phyloP scores from a whole-genome alignment of 2,329 filamentous ascomycete species.

The Penicillium nordicum region DNA sequence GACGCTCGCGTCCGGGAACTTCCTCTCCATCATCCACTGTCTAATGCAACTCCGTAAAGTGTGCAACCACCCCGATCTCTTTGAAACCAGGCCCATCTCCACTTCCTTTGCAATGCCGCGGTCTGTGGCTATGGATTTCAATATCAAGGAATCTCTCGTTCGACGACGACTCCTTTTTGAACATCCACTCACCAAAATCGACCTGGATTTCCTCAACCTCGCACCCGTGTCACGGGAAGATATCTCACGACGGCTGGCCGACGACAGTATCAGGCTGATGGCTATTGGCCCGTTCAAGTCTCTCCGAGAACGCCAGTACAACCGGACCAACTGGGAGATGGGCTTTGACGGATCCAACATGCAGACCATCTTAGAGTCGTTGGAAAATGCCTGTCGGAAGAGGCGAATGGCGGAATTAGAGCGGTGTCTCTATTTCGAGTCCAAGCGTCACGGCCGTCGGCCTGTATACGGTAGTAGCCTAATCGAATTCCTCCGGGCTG shows the following conservation, averaged over 20 bases:
- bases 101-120: slow-evolving; percentile 90
- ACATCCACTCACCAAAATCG: slow-evolving; percentile 62
- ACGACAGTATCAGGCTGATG: slow-evolving; percentile 62
- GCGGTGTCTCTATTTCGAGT: slow-evolving; percentile 75
- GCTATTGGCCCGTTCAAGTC: slow-evolving; percentile 67
- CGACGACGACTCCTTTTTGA: slow-evolving; percentile 62
- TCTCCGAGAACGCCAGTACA: slow-evolving; percentile 67
- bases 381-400: slow-evolving; percentile 69
- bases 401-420: slow-evolving; percentile 73
- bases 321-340: slow-evolving; percentile 52
- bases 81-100: slow-evolving; percentile 92
- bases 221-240: slow-evolving; percentile 68
- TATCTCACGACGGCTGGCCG: slow-evolving; percentile 53
- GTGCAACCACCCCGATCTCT: slow-evolving; percentile 96
- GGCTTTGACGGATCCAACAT: slow-evolving; percentile 65
- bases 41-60: slow-evolving; percentile 96
- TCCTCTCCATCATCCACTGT: slow-evolving; percentile 97
- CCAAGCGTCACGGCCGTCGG: slow-evolving; percentile 71
- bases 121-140: slow-evolving; percentile 72
- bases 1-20: slow-evolving; percentile 87
- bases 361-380: slow-evolving; percentile 65
- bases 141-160: slow-evolving; percentile 67
- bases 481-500: slow-evolving; percentile 69
- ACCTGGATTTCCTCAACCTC: slow-evolving; percentile 74
- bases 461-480: slow-evolving; percentile 79